Conservation (phyloP, 805 yeast species). For the Trichomonascus vanleenenianus region DNA sequence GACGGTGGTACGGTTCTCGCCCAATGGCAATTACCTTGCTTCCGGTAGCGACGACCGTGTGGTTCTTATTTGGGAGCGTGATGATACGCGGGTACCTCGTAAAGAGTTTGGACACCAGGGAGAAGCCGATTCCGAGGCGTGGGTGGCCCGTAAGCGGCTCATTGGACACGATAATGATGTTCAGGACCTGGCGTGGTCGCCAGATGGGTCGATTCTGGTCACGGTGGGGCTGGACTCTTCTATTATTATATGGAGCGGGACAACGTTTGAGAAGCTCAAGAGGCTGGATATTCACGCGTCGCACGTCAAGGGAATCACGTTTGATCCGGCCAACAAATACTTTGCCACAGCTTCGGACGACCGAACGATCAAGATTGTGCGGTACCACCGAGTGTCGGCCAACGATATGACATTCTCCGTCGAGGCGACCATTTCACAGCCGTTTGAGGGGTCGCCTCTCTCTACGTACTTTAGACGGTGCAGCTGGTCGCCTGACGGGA, state of each 20-base stretch:
- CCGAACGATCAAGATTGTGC: constrained; percentile 76
- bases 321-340: constrained; percentile 96
- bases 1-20: constrained; percentile 86
- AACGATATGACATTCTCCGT: constrained; percentile 72
- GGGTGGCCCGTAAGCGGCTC: constrained; percentile 87
- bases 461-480: constrained; percentile 76
- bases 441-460: constrained; percentile 82
- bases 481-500: constrained; percentile 76
- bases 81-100: constrained; percentile 53
- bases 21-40: constrained; percentile 84
- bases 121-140: constrained; percentile 74
- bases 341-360: constrained; percentile 97
- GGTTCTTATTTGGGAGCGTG: constrained; percentile 86
- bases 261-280: constrained; percentile 82
- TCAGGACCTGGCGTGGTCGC: constrained; percentile 97
- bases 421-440: constrained; percentile 75
- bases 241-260: constrained; percentile 88
- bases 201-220: constrained; percentile 82
- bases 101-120: constrained; percentile 53
- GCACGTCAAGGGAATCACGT: constrained; percentile 92
- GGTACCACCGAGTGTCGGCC: constrained; percentile 67
- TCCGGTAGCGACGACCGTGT: constrained; percentile 95
- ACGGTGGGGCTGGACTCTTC: constrained; percentile 93
- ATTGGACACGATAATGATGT: constrained; percentile 98
- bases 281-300: constrained; percentile 90